Evolutionary conservation across 225 moss, liverwort and hornwort genomes (phyloP), one percentile per base, ranked within the genome.

Genomic region (Straminergon stramineum): DNA sequence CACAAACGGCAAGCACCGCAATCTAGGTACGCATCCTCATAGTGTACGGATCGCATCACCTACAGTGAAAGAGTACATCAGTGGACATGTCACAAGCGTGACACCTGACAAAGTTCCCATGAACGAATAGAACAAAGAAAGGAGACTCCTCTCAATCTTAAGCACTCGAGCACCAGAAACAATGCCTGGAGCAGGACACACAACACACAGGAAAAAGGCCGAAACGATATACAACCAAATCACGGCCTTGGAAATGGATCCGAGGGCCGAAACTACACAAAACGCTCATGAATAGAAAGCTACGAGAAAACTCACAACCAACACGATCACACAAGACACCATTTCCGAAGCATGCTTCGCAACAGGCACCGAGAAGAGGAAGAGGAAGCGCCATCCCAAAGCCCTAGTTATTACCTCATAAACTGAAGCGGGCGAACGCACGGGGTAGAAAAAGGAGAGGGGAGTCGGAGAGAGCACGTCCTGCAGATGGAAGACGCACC

Each of bases 401-500:
- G 83, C 56, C 88, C 90, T 82, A 55, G 67, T 62, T 84, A 96
- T 73, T 84, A 96, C 96, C 96, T 96, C 97, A 97, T 97, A 97
- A 96, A 97, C 97, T 92, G 97, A 95, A 97, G 94, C 96, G 96
- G 95, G 94, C 92, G 86, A 84, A 88, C 70, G 87, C 90, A 85
- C 28, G 84, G 94, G 92, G 91, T 82, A n/a, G 82, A 51, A 63
- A 81, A 76, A 90, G 88, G 74, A 32, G 34, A 57, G 88, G 85
- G 28, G 91, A 69, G 84, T 75, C 86, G 88, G 82, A 85, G 79
- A 81, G 83, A 63, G 48, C 62, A n/a, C 84, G 84, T 20, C 68
- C 34, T 62, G 45, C 57, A 62, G 90, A 19, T 43, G n/a, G 64
- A 60, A 39, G 70, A 84, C 27, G 82, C 32, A 79, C 52, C 67